phyloP scores from a whole-genome alignment of 176 grass and related monocot genomes.

The Zoysia japonica region DNA sequence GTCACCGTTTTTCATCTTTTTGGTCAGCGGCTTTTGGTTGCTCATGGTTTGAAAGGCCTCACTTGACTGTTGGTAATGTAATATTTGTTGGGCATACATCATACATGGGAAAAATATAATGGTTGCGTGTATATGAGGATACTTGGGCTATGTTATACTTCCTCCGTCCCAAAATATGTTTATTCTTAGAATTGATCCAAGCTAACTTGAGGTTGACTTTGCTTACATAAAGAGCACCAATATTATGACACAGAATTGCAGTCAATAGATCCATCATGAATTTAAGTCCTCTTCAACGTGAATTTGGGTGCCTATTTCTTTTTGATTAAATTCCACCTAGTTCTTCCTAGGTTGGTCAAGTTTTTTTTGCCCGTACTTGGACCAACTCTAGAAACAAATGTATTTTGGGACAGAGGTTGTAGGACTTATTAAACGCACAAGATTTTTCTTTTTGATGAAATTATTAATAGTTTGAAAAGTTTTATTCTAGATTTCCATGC shows the following conservation, averaged over 20 bases:
- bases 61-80: neutral
- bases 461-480: slow-evolving; percentile 3
- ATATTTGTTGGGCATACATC: neutral
- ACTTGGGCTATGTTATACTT: neutral
- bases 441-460: neutral
- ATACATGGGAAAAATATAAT: neutral
- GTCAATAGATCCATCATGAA: no score
- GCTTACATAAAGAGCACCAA: neutral
- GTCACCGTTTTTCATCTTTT: neutral
- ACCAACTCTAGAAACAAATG: neutral
- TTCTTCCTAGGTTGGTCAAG: no score
- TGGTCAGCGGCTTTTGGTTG: neutral
- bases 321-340: no score
- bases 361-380: neutral
- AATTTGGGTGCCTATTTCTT: no score
- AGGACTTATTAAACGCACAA: neutral
- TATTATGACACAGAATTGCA: no score
- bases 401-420: neutral
- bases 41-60: slow-evolving; percentile 15
- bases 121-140: neutral
- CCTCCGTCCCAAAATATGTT: neutral
- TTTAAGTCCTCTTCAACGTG: neutral
- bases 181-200: neutral
- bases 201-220: neutral
- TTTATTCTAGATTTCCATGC: slow-evolving; percentile 17